Evolutionary conservation across 352 stramenopile genomes (phyloP).

Genomic region (Phytophthora multivora): DNA sequence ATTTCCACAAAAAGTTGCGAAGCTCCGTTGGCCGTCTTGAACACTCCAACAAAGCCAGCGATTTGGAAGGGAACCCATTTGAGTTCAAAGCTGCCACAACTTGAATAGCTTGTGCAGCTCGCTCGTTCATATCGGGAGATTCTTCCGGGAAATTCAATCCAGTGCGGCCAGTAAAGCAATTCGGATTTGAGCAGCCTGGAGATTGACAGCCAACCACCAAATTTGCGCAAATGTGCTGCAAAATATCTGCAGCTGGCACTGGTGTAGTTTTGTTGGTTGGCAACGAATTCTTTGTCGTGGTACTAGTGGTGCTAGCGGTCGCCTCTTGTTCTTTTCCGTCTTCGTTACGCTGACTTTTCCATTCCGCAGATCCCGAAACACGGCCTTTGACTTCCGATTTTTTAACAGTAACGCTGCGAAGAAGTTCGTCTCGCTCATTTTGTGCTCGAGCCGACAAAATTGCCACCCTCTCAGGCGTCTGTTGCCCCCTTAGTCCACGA

Average conservation of each 20-base stretch:
- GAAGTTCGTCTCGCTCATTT: conserved; percentile 58
- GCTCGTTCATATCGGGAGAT: conserved; percentile 42
- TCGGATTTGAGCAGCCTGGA: conserved; percentile 44
- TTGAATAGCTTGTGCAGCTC: conserved; percentile 55
- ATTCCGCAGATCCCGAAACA: conserved; percentile 80
- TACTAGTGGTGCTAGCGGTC: background rate
- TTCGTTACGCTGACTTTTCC: conserved; percentile 76
- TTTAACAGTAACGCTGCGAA: conserved; percentile 32
- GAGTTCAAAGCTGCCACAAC: conserved; percentile 42
- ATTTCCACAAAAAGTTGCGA: conserved; percentile 46
- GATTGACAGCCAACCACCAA: conserved; percentile 52
- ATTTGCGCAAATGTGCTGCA: conserved; percentile 54
- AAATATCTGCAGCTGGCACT: conserved; percentile 29
- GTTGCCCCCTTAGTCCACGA: conserved; percentile 25
- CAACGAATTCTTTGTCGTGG: background rate
- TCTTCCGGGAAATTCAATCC: background rate
- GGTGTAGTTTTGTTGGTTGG: background rate
- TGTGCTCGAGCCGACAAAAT: conserved; percentile 43
- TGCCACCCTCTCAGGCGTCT: conserved; percentile 36
- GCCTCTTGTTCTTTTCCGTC: conserved; percentile 44
- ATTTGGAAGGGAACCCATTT: conserved; percentile 36
- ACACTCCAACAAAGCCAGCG: conserved; percentile 52
- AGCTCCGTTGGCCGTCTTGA: conserved; percentile 30
- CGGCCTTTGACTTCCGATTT: conserved; percentile 65
- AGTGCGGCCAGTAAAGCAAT: conserved; percentile 41